Evolutionary conservation across 345 rosid species (phyloP).

Genomic region (Citrus australasica): DNA sequence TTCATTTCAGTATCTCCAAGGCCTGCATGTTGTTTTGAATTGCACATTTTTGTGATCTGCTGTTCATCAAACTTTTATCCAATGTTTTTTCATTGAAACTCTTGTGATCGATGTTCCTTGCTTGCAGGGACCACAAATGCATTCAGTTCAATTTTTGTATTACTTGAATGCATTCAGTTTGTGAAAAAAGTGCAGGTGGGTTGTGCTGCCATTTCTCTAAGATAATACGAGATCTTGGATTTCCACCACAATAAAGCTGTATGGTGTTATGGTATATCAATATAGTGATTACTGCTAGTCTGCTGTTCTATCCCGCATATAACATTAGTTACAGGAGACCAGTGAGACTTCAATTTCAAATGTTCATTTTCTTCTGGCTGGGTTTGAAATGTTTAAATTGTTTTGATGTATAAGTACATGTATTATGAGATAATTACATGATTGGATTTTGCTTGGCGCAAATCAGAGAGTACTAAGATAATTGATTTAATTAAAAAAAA

Average conservation of each 20-base stretch:
- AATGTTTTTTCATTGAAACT: no score
- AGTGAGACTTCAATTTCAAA: not conserved
- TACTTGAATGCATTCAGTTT: no score
- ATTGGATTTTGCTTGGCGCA: not conserved
- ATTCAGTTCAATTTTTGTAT: no score
- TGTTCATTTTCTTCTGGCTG: not conserved
- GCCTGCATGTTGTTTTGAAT: not conserved
- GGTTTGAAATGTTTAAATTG: not conserved
- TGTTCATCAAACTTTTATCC: not conserved
- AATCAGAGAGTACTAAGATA: no score
- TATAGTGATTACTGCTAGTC: not conserved
- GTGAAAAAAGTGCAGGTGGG: not conserved
- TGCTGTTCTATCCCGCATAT: not conserved
- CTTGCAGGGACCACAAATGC: no score
- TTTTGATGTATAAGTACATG: not conserved
- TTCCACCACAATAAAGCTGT: no score
- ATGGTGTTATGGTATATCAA: not conserved
- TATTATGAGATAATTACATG: not conserved
- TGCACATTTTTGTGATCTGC: not conserved
- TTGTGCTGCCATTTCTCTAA: no score
- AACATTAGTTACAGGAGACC: not conserved
- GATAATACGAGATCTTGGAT: no score
- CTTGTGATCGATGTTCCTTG: no score
- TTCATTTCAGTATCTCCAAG: not conserved
- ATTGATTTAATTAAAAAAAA: no score